Evolutionary conservation across 1,284 basidiomycete genomes (phyloP).

Genomic region (Trichosporon coremiiforme): DNA sequence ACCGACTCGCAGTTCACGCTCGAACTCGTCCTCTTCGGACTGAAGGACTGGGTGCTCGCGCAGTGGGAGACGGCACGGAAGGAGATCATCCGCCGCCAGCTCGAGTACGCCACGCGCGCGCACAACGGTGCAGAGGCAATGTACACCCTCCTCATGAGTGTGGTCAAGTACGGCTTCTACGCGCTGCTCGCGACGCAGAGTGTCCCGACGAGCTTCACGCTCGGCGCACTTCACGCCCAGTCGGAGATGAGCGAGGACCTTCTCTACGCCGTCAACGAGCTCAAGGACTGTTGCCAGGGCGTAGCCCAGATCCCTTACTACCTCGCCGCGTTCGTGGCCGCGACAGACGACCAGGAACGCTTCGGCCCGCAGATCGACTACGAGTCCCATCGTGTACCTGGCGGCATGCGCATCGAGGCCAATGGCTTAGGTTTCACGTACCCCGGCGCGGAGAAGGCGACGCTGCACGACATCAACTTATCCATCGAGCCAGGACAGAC

Average conservation of each 20-base stretch:
- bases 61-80: constrained; percentile 62
- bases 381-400: constrained; percentile 33
- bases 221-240: constrained; percentile 75
- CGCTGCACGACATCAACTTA: constrained; percentile 69
- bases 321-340: constrained; percentile 76
- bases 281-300: constrained; percentile 53
- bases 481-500: constrained; percentile 70
- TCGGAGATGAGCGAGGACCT: constrained; percentile 64
- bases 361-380: constrained; percentile 52
- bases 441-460: constrained; percentile 67
- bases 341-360: constrained; percentile 63
- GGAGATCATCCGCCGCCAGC: constrained; percentile 6
- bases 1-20: constrained; percentile 47
- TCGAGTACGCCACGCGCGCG: background rate
- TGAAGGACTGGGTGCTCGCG: constrained; percentile 75
- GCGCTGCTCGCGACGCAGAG: constrained; percentile 70
- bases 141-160: background rate
- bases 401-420: constrained; percentile 69
- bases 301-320: constrained; percentile 76
- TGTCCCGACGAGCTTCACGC: constrained; percentile 63
- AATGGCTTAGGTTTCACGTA: constrained; percentile 75
- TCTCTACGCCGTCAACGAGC: background rate
- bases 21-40: constrained; percentile 75
- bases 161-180: constrained; percentile 19
- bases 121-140: background rate